Evolutionary conservation across 2,329 filamentous ascomycete genomes (phyloP).

Genomic region (Xylaria sp.): DNA sequence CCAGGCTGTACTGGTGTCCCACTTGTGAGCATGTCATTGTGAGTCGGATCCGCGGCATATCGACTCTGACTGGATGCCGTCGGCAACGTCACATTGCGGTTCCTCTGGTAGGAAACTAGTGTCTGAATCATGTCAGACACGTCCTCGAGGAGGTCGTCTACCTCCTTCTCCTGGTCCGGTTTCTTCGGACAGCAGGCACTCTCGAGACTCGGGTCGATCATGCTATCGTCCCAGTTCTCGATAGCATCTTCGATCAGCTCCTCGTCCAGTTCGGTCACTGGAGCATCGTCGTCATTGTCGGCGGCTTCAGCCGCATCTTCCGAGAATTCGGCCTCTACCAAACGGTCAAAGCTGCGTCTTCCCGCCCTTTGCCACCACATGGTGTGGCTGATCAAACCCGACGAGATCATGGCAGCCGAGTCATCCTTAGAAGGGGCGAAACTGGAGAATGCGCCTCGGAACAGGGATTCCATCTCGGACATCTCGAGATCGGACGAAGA

Average conservation of each 20-base stretch:
- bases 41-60: slow-evolving; percentile 63
- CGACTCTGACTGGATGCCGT: slow-evolving; percentile 60
- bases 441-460: slow-evolving; percentile 76
- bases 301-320: slow-evolving; percentile 41
- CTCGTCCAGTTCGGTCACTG: slow-evolving; percentile 51
- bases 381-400: slow-evolving; percentile 63
- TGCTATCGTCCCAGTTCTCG: slow-evolving; percentile 60
- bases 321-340: slow-evolving; percentile 56
- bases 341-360: slow-evolving; percentile 64
- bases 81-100: slow-evolving; percentile 71
- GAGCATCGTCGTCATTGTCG: slow-evolving; percentile 34
- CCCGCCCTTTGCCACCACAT: slow-evolving; percentile 79
- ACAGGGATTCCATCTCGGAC: slow-evolving; percentile 73
- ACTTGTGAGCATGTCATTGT: slow-evolving; percentile 68
- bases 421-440: slow-evolving; percentile 80
- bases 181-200: slow-evolving; percentile 54
- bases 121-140: slow-evolving; percentile 78
- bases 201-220: slow-evolving; percentile 61
- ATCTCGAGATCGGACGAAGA: slow-evolving; percentile 59
- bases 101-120: slow-evolving; percentile 76
- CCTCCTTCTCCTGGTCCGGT: slow-evolving; percentile 59
- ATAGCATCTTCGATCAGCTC: slow-evolving; percentile 56
- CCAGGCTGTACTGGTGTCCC: slow-evolving; percentile 69
- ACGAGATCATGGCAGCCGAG: slow-evolving; percentile 69
- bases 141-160: slow-evolving; percentile 70